phyloP scores from a whole-genome alignment of 2,329 filamentous ascomycete genomes.

The Fusarium sororula region DNA sequence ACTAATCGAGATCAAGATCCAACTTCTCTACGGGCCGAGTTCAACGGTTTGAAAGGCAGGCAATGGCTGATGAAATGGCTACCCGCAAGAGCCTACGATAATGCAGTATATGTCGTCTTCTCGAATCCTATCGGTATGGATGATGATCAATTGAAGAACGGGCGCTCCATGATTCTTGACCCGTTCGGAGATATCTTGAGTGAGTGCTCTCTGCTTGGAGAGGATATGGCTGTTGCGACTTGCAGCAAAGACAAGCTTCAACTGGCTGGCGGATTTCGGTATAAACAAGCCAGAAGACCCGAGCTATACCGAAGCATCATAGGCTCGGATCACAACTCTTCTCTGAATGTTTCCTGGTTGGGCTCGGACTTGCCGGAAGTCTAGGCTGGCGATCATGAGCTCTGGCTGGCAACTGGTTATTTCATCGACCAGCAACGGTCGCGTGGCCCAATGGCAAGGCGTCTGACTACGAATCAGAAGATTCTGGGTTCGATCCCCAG shows the following conservation, averaged over 20 bases:
- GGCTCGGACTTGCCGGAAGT: neutral
- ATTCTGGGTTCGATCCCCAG: constrained; percentile 46
- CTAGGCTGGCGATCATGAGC: rapidly evolving
- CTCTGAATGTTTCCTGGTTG: neutral
- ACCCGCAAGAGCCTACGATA: neutral
- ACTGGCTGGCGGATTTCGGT: neutral
- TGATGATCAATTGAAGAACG: neutral
- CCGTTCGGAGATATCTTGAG: neutral
- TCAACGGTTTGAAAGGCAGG: neutral
- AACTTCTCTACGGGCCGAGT: neutral
- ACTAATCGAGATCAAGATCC: neutral
- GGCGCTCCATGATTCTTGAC: neutral
- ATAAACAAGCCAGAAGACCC: neutral
- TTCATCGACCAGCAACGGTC: neutral
- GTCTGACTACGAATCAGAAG: constrained; percentile 49
- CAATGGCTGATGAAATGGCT: neutral
- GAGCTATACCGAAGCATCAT: neutral
- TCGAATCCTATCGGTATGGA: neutral
- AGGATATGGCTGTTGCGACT: neutral
- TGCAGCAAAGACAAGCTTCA: neutral
- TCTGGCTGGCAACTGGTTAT: neutral
- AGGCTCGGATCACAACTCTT: neutral
- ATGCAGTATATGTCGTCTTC: neutral
- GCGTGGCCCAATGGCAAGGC: constrained; percentile 47
- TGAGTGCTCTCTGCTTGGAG: neutral